phyloP scores from a whole-genome alignment of 2,329 filamentous ascomycete species.

The Exophiala sideris region DNA sequence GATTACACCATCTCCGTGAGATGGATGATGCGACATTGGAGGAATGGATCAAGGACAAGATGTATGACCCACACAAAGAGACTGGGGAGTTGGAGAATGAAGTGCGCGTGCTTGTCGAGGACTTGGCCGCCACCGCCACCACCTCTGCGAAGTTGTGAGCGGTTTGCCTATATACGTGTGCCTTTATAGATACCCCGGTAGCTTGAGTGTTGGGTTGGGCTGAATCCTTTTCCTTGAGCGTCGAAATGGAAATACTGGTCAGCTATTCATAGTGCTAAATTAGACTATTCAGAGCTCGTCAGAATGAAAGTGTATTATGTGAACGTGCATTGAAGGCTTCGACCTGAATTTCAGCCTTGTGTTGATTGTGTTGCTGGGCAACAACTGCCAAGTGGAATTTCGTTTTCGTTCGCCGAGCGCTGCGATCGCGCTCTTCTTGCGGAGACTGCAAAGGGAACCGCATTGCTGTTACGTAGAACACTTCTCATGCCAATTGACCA shows the following conservation, averaged over 20 bases:
- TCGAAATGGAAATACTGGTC: too few species aligned
- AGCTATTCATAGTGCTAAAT: background rate
- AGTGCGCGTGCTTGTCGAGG: constrained; percentile 22
- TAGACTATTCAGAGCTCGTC: too few species aligned
- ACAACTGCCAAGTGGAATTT: background rate
- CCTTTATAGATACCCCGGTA: background rate
- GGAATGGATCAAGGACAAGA: constrained; percentile 47
- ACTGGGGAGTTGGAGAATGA: constrained; percentile 47
- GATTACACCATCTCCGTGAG: constrained; percentile 42
- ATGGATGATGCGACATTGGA: constrained; percentile 45
- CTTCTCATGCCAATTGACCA: background rate
- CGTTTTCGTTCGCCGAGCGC: too few species aligned
- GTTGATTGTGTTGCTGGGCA: background rate
- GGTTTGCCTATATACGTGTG: background rate
- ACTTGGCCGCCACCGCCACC: constrained; percentile 1
- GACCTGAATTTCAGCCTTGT: background rate
- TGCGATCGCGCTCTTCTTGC: too few species aligned
- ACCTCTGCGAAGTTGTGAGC: constrained; percentile 16
- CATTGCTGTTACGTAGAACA: background rate
- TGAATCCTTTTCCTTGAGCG: background rate
- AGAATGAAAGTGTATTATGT: too few species aligned
- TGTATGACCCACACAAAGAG: constrained; percentile 50
- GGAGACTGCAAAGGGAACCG: too few species aligned
- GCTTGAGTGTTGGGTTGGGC: background rate
- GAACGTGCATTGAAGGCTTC: too few species aligned